These are phyloP conservation scores for Plasmodium berghei DNA, from an alignment of 169 alveolate species.

Conservation along the genomic window DNA sequence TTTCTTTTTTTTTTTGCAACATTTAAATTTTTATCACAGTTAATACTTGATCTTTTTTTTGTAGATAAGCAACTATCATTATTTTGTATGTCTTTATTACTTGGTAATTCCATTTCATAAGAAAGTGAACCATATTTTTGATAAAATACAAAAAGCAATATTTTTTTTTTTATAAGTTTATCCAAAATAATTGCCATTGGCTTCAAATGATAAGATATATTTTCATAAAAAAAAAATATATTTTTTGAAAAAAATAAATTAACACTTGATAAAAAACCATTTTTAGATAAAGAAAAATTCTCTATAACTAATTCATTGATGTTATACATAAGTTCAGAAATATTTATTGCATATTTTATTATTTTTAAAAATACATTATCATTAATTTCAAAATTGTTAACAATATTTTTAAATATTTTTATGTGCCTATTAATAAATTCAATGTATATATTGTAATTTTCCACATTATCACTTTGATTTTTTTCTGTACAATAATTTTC, in stretches of 20 bases:
- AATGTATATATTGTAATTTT: not conserved
- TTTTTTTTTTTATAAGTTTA: conserved; percentile 32
- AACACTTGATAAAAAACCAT: conserved; percentile 24
- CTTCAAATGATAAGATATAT: conserved; percentile 25
- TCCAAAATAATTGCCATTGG: conserved; percentile 35
- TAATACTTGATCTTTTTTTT: not conserved
- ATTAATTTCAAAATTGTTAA: not conserved
- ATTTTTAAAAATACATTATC: conserved; percentile 36
- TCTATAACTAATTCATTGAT: conserved; percentile 25
- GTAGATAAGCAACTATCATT: not conserved
- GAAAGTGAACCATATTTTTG: not conserved
- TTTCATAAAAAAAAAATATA: conserved; percentile 26
- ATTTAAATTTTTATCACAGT: not conserved
- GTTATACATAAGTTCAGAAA: conserved; percentile 22
- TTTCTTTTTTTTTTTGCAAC: conserved; percentile 1
- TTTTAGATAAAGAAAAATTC: conserved; percentile 35
- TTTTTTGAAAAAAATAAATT: conserved; percentile 26
- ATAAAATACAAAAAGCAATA: conserved; percentile 18
- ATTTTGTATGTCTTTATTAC: not conserved
- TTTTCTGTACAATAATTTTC: not conserved
- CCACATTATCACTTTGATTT: not conserved
- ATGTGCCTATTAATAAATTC: conserved; percentile 49
- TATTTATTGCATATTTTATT: conserved; percentile 55
- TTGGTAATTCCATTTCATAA: not conserved
- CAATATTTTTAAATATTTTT: conserved; percentile 42